Base-by-base conservation (phyloP, 139 green algal species). In the Chlorella ohadii region DNA sequence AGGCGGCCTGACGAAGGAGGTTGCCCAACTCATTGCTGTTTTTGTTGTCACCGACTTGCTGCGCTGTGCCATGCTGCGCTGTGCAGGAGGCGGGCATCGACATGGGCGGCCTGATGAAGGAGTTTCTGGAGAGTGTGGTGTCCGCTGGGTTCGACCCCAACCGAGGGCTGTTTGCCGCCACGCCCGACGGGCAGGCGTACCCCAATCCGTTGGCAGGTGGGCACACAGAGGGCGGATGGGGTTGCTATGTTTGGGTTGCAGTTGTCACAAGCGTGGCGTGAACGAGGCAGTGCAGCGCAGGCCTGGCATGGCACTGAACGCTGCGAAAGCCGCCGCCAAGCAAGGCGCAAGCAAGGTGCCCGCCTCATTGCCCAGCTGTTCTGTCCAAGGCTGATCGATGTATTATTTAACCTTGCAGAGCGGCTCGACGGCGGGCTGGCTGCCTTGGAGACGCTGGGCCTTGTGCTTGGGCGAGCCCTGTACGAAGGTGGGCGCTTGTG, bases 21-120 rank as follows among this genome's bases (percentile, higher is more conserved):
- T n/a, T n/a, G n/a, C n/a, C n/a, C n/a, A n/a, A n/a, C n/a, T n/a
- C n/a, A n/a, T n/a, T n/a, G n/a, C n/a, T n/a, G n/a, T n/a, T n/a
- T n/a, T n/a, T n/a, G n/a, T n/a, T n/a, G n/a, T n/a, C n/a, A n/a
- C n/a, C n/a, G n/a, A n/a, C n/a, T n/a, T n/a, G n/a, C n/a, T n/a
- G n/a, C 44, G 9, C 44, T 9, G 44, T 9, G 7, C 44, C 44
- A 51, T 51, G 44, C 6, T 51, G 19, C 9, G 19, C 33, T 41
- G 31, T 72, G 59, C 61, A 83, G 66, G 95, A 98, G 84, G 91
- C 95, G 36, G 95, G 95, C 19, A 85, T 98, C 16, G 95, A 98
- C 87, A 87, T 94, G 57, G 95, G 95, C 5, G 95, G 95, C 3
- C 89, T 98, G 13, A 91, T 93, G 66, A 97, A 97, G 80, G 95